Base-by-base conservation (phyloP, 129 eudicot species). In the Ambrosia artemisiifolia region DNA sequence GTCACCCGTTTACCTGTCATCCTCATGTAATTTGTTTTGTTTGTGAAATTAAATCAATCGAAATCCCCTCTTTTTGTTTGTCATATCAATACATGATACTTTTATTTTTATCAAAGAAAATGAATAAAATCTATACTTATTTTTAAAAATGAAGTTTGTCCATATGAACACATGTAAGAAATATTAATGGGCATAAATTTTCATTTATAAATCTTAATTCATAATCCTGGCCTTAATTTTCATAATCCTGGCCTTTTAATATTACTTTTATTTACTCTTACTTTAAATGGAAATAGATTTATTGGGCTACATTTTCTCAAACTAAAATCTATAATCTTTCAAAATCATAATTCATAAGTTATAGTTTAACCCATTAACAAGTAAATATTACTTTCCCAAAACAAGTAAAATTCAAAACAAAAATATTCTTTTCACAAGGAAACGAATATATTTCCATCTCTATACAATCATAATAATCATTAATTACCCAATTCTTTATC, bases 401-500 rank as follows among this genome's bases (percentile, higher is more conserved):
- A 55, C 3, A 55, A 54, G 14, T 36, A 55, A 56, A 71, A 14
- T 28, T 5, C 32, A 72, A 72, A 44, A 14, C 16, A 68, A 48
- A 50, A 24, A 2, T 4, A 16, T 3, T 30, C 3, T 49, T 2
- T 35, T 43, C 11, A 12, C 28, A 43, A 46, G 49, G 38, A 17
- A 32, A 12, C 43, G 34, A 62, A 62, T 62, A 62, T 10, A 4
- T 32, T 33, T 57, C 12, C 13, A 11, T 11, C 35, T 60, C 65
- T 61, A 34, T 46, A 47, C 18, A 63, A 51, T 71, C 50, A 51
- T 65, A 14, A 77, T 42, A 59, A 67, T 33, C 73, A 71, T 42
- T 68, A 44, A 68, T 67, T 67, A 76, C 80, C 44, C 62, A 56
- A 28, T 46, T 56, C 24, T 67, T 53, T 40, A 72, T 56, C 32